phyloP scores from a whole-genome alignment of 2,329 filamentous ascomycete species.

The Pestalotiopsis sp. region DNA sequence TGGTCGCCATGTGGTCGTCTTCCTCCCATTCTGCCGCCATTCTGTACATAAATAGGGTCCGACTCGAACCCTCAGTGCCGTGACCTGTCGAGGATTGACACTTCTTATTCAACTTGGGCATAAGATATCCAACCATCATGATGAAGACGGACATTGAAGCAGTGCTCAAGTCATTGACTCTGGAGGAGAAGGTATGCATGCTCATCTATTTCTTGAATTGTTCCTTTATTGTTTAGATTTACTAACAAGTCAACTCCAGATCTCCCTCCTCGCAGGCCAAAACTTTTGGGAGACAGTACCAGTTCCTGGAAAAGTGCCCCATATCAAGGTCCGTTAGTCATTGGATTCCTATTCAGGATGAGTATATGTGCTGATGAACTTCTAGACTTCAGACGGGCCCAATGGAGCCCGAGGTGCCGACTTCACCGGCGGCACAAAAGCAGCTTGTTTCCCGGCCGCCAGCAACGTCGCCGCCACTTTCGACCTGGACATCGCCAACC shows the following conservation, averaged over 20 bases:
- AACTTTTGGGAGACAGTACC: constrained; percentile 16
- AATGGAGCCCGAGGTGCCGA: constrained; percentile 35
- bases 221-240: not conserved
- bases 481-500: constrained; percentile 55
- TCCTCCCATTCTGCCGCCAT: not conserved
- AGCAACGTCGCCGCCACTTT: constrained; percentile 59
- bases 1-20: not conserved
- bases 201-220: not conserved
- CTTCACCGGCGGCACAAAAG: constrained; percentile 27
- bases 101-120: not conserved
- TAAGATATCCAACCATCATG: not conserved
- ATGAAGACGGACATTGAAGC: constrained; percentile 12
- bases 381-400: constrained; percentile 27
- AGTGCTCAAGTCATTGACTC: constrained; percentile 13
- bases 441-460: constrained; percentile 32
- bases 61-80: not conserved
- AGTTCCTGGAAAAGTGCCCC: constrained; percentile 12
- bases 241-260: not conserved
- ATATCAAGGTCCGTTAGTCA: constrained; percentile 14
- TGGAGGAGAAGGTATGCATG: constrained; percentile 13
- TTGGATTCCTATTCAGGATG: not conserved
- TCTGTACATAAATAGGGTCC: not conserved
- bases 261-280: constrained; percentile 13
- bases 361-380: not conserved
- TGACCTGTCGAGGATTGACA: not conserved